These are phyloP conservation scores for Avicennia marina DNA, from an alignment of 257 asterid genomes.

Conservation along the genomic window DNA sequence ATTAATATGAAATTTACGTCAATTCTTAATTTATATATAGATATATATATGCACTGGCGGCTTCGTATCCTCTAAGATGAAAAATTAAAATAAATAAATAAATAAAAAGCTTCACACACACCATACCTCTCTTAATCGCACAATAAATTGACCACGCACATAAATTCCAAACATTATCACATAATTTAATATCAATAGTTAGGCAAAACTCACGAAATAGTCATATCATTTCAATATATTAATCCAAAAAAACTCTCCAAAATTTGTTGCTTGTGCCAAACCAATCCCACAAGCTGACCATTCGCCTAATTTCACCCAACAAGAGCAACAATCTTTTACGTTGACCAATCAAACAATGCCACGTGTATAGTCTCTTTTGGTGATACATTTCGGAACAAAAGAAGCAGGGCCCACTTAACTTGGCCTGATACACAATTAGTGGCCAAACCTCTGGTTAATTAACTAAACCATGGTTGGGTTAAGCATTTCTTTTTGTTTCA, in stretches of 20 bases:
- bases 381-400: constrained; percentile 50
- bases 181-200: constrained; percentile 24
- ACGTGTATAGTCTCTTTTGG: constrained; percentile 33
- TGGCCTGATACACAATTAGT: constrained; percentile 27
- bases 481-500: neutral
- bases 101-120: too few species aligned
- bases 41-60: too few species aligned
- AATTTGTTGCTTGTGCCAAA: too few species aligned
- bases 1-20: too few species aligned
- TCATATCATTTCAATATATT: constrained; percentile 26
- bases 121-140: too few species aligned
- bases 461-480: constrained; percentile 29
- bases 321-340: constrained; percentile 19
- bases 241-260: constrained; percentile 2
- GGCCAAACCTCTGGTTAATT: constrained; percentile 51
- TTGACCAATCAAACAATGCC: constrained; percentile 15
- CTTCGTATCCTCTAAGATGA: too few species aligned
- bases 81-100: too few species aligned
- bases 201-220: constrained; percentile 25
- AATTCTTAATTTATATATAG: too few species aligned
- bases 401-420: constrained; percentile 40
- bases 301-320: constrained; percentile 45
- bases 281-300: constrained; percentile 32
- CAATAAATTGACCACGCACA: too few species aligned
- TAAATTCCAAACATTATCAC: constrained; percentile 3